Evolutionary conservation across 2,329 filamentous ascomycete genomes (phyloP), one percentile per base, ranked within the genome.

Genomic region (Onygena corvina): DNA sequence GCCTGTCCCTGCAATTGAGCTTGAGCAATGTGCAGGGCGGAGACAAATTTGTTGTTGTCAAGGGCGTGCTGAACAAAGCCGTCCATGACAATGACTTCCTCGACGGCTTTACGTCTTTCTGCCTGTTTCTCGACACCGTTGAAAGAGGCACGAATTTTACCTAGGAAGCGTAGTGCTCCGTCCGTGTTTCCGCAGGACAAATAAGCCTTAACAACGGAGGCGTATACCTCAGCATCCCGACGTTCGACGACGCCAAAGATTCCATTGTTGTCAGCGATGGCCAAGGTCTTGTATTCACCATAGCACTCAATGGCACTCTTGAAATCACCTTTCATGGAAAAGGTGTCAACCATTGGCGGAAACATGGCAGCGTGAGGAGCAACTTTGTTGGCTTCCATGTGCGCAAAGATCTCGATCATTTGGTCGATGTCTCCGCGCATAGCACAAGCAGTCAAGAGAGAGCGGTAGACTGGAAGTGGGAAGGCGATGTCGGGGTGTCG

Each of bases 291-390:
- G 74, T 96, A 96, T 67, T 94, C 86, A 56, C 93, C 90, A 69
- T 95, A 98, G 67, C 87, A 88, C 64, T 94, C 88, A 4, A 96
- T 86, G 16, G 89, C 92, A 58, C 85, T 93, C 59, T 81, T 75
- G 38, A 96, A 71, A 62, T 96, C 88, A 46, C 88, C 85, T 8
- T 77, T 77, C 35, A 78, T 77, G 53, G 86, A 86, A 62, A 94
- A 96, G 0, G 89, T 88, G n/a, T 84, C 81, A 64, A 98, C 95
- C 86, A 98, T 94, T 14, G 83, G 77, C 1, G 88, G 84, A 68
- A 94, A 96, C 47, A 90, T 86, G 40, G 83, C 80, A 4, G 87
- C 83, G 51, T 83, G 81, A 0, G 90, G 86, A 12, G 79, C 76
- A 18, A 86, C 77, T 50, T 81, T 81, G 57, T 77, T 81, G 30